Percentiles rank a stretch among this genome's conserved stretches.
phyloP scores from a whole-genome alignment of 495 filamentous ascomycete genomes.

The Talaromyces wortmannii region DNA sequence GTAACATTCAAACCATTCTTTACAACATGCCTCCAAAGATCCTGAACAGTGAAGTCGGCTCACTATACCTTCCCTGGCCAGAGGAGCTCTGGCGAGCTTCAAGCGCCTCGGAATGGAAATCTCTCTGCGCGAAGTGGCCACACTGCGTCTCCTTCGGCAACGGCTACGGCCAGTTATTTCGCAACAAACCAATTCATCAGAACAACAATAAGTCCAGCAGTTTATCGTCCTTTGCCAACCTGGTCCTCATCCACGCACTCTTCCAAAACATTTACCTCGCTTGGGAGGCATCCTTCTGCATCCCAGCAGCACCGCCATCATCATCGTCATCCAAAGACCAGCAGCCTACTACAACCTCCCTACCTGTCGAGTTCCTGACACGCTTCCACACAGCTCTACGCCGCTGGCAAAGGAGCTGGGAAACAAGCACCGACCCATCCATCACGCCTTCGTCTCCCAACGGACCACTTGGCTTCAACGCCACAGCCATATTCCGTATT shows the following conservation, averaged over 20 bases:
- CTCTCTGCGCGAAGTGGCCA: not conserved
- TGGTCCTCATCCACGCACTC: constrained; percentile 27
- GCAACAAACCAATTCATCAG: not conserved
- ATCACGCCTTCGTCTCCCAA: constrained; percentile 25
- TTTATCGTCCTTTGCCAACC: constrained; percentile 19
- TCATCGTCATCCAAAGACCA: not conserved
- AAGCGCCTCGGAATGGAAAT: constrained; percentile 3
- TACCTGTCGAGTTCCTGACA: constrained; percentile 1
- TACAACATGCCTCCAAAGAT: constrained; percentile 12
- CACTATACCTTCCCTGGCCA: constrained; percentile 10
- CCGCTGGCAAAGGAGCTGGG: constrained; percentile 26
- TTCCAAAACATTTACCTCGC: constrained; percentile 22
- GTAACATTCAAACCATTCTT: constrained; percentile 9
- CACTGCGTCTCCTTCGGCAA: constrained; percentile 3
- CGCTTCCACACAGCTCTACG: constrained; percentile 35
- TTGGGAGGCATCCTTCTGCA: constrained; percentile 26
- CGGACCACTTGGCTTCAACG: constrained; percentile 29
- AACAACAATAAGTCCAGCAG: not conserved
- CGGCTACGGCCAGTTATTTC: constrained; percentile 1
- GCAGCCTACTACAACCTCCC: constrained; percentile 14
- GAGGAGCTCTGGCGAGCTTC: constrained; percentile 11
- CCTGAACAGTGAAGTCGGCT: constrained; percentile 7
- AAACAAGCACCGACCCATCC: constrained; percentile 20
- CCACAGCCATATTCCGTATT: constrained; percentile 28
- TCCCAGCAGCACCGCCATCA: not conserved